phyloP scores from a whole-genome alignment of 768 basidiomycete genomes.

The Leccinum rimulosum region DNA sequence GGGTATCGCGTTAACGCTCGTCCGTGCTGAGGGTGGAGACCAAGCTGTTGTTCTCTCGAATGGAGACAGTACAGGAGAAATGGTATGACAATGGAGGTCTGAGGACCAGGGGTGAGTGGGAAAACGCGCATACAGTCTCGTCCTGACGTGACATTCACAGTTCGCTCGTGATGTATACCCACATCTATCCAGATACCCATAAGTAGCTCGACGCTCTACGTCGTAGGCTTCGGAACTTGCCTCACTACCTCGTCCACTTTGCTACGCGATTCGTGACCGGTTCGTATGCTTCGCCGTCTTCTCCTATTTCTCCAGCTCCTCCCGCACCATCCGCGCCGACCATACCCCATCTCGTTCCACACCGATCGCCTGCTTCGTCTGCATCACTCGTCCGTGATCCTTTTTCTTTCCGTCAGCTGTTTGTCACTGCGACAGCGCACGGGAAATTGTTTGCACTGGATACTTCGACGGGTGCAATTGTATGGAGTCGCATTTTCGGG shows the following conservation, averaged over 20 bases:
- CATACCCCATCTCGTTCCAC: slow-evolving; percentile 19
- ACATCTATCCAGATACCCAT: slow-evolving; percentile 50
- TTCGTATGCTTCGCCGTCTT: slow-evolving; percentile 52
- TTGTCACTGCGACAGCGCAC: slow-evolving; percentile 64
- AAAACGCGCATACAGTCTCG: not conserved
- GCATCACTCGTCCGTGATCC: slow-evolving; percentile 59
- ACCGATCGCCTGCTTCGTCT: slow-evolving; percentile 29
- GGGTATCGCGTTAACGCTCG: too few relatives aligned
- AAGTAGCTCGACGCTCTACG: slow-evolving; percentile 56
- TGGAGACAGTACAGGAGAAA: slow-evolving; percentile 53
- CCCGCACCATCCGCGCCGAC: slow-evolving; percentile 3
- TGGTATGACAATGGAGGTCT: slow-evolving; percentile 71
- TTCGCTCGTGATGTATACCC: slow-evolving; percentile 60
- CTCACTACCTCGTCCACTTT: slow-evolving; percentile 66
- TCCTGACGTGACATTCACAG: slow-evolving; percentile 36
- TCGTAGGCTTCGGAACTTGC: slow-evolving; percentile 63
- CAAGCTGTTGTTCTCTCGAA: slow-evolving; percentile 50
- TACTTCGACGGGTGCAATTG: slow-evolving; percentile 66
- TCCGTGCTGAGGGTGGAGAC: slow-evolving; percentile 8
- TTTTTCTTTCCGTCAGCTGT: slow-evolving; percentile 85
- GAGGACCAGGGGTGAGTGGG: slow-evolving; percentile 60
- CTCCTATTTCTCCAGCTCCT: slow-evolving; percentile 26
- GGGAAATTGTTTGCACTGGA: slow-evolving; percentile 86
- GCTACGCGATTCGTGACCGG: slow-evolving; percentile 68
- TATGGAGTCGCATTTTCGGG: slow-evolving; percentile 81